A percentile compares a stretch with the other conserved stretches of the same genome.
Conservation (phyloP, 495 filamentous ascomycete genomes). For the Daldinia caldariorum region DNA sequence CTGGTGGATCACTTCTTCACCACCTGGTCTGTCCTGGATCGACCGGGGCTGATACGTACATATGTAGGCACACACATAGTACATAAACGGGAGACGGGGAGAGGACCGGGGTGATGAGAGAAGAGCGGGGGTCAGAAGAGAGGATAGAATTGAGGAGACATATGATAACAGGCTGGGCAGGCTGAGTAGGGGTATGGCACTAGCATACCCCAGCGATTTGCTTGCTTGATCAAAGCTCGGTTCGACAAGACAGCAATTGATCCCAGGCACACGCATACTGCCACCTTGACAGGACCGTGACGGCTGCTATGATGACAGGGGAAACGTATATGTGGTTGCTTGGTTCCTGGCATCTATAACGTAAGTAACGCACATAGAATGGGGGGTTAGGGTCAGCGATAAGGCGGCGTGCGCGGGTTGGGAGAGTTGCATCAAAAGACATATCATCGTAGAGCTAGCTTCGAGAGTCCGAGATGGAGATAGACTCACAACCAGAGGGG, state of each 20-base stretch:
- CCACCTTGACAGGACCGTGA: slow-evolving; percentile 19
- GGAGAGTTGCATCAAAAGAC: slow-evolving; percentile 37
- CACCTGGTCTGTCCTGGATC: slow-evolving; percentile 19
- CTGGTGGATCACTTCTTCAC: slow-evolving; percentile 37
- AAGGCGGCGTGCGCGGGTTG: slow-evolving; percentile 31
- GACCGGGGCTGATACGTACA: slow-evolving; percentile 18
- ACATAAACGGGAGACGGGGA: slow-evolving; percentile 26
- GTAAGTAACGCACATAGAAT: slow-evolving; percentile 31
- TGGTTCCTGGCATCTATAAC: slow-evolving; percentile 41
- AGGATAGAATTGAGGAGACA: slow-evolving; percentile 27
- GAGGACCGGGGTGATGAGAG: slow-evolving; percentile 25
- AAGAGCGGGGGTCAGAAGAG: slow-evolving; percentile 30
- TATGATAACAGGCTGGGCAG: slow-evolving; percentile 19
- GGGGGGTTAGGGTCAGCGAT: slow-evolving; percentile 17
- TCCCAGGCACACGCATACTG: slow-evolving; percentile 25
- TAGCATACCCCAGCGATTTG: slow-evolving; percentile 42
- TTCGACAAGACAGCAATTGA: slow-evolving; percentile 41
- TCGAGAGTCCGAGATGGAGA: slow-evolving; percentile 25
- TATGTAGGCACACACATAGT: slow-evolving; percentile 17
- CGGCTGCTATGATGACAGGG: slow-evolving; percentile 36
- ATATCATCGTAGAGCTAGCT: slow-evolving; percentile 15
- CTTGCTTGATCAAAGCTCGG: slow-evolving; percentile 41
- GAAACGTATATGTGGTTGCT: slow-evolving; percentile 30
- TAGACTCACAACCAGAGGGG: slow-evolving; percentile 29
- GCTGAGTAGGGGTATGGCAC: slow-evolving; percentile 18